Base-by-base conservation (phyloP, 768 basidiomycete species). In the Cystobasidium ongulense region DNA sequence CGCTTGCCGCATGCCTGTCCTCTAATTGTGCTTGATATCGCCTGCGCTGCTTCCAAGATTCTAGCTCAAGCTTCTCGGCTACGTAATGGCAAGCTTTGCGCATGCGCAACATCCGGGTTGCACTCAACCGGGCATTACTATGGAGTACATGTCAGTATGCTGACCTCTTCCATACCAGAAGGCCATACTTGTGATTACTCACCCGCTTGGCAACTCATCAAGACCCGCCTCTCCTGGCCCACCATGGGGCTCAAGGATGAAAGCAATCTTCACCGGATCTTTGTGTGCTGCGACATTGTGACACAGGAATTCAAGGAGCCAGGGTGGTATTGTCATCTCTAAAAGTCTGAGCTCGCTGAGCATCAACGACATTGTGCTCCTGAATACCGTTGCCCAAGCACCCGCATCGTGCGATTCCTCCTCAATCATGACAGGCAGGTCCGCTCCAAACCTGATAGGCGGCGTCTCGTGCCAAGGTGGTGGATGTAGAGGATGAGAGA, bases 231-330 rank as follows among this genome's bases (percentile, higher is more conserved):
- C 84, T 33, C 84, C 84, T 0, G 85, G 84, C 65, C 88, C 86
- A 74, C 86, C 85, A 86, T 86, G 90, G 0, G 94, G 92, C 75
- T 94, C 83, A 41, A 99, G 81, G 23, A 95, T 86, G 80, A 98
- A 99, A 77, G 92, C 91, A 53, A 97, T 80, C 83, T 98, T 99
- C 64, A 85, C 83, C 15, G 84, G 79, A 4, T 85, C 83, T 18
- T 87, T 85, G 0, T 78, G 77, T 57, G 78, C 78, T 57, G 73
- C 74, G 39, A 76, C 84, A 78, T 31, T 84, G 76, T 17, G 85
- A 43, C 97, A 84, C 43, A 97, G 81, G 77, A 89, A 95, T 80
- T 97, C 91, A 63, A 92, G 82, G 61, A 96, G 82, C 95, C 95
- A 98, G 76, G 88, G 78, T 1, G 95, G 95, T 84, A 92, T 87